Percentiles rank a stretch among this genome's conserved stretches.
Evolutionary conservation across 306 rosid species (phyloP).

Genomic region (Elaeagnus macrophylla): DNA sequence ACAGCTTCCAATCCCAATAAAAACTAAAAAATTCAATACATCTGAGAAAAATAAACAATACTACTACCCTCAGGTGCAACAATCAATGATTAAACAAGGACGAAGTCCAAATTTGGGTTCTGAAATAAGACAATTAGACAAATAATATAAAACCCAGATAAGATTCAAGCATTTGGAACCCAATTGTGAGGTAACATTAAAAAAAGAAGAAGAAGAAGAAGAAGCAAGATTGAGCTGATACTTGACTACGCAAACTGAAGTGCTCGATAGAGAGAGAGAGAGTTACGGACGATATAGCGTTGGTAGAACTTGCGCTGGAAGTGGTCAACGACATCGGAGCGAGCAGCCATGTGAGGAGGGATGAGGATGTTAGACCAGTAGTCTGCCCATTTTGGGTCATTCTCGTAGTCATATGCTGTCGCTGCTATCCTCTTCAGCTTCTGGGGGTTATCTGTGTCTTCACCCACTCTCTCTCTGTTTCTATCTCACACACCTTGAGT

Average conservation of each 20-base stretch:
- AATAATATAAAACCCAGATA: conserved; percentile 7
- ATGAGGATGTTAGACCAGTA: conserved; percentile 92
- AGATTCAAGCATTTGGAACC: conserved; percentile 8
- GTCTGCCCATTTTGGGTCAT: conserved; percentile 79
- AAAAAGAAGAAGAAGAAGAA: background rate
- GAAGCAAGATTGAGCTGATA: background rate
- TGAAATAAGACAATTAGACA: conserved; percentile 6
- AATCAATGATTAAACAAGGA: background rate
- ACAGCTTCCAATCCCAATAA: background rate
- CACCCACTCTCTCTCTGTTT: conserved; percentile 34
- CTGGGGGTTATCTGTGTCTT: conserved; percentile 65
- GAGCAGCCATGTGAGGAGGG: conserved; percentile 70
- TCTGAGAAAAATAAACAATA: background rate
- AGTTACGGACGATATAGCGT: conserved; percentile 52
- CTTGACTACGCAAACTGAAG: background rate
- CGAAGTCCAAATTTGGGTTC: background rate
- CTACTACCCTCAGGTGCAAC: background rate
- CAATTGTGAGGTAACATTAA: background rate
- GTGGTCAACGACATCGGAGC: conserved; percentile 61
- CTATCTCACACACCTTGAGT: too few relatives aligned
- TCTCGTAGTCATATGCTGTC: conserved; percentile 77
- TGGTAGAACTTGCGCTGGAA: conserved; percentile 91
- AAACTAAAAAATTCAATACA: conserved; percentile 1
- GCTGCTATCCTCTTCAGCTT: conserved; percentile 67
- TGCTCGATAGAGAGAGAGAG: background rate